Percentiles rank a stretch among this genome's conserved stretches.
These are phyloP conservation scores for Tetrapisispora taiwanensis DNA, from an alignment of 805 yeast species.

Conservation along the genomic window DNA sequence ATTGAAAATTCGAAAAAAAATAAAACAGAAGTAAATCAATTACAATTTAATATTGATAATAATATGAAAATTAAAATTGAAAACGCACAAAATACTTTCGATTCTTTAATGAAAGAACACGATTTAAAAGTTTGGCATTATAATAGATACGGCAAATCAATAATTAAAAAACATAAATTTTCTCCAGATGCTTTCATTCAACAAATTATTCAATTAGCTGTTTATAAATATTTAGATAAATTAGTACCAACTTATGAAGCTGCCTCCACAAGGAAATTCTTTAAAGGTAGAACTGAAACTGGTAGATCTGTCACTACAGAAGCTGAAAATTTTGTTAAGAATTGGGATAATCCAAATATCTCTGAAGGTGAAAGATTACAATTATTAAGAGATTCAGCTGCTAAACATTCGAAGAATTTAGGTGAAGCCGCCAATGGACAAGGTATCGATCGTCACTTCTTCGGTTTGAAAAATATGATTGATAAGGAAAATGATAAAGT, in stretches of 20 bases:
- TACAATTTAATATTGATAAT: slow-evolving; percentile 48
- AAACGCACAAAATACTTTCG: slow-evolving; percentile 47
- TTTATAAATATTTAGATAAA: slow-evolving; percentile 70
- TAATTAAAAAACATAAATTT: slow-evolving; percentile 71
- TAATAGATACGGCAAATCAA: slow-evolving; percentile 75
- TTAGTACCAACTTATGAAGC: slow-evolving; percentile 90
- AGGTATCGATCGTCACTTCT: slow-evolving; percentile 90
- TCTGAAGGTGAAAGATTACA: slow-evolving; percentile 47
- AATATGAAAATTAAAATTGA: slow-evolving; percentile 40
- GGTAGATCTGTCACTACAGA: slow-evolving; percentile 75
- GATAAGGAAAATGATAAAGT: slow-evolving; percentile 41
- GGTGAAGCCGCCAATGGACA: slow-evolving; percentile 70
- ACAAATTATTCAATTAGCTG: slow-evolving; percentile 83
- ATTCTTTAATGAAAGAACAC: slow-evolving; percentile 44
- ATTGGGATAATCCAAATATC: slow-evolving; percentile 49
- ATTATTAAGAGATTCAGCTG: slow-evolving; percentile 62
- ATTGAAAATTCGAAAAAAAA: neutral
- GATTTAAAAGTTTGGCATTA: slow-evolving; percentile 73
- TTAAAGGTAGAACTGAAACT: slow-evolving; percentile 89
- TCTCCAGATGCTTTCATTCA: slow-evolving; percentile 94
- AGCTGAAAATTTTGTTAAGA: slow-evolving; percentile 56
- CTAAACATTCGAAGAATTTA: slow-evolving; percentile 65
- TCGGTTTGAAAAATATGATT: slow-evolving; percentile 73
- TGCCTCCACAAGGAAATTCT: slow-evolving; percentile 84
- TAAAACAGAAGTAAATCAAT: neutral